Conservation (phyloP, 208 protist genomes). For the Leishmania turanica region DNA sequence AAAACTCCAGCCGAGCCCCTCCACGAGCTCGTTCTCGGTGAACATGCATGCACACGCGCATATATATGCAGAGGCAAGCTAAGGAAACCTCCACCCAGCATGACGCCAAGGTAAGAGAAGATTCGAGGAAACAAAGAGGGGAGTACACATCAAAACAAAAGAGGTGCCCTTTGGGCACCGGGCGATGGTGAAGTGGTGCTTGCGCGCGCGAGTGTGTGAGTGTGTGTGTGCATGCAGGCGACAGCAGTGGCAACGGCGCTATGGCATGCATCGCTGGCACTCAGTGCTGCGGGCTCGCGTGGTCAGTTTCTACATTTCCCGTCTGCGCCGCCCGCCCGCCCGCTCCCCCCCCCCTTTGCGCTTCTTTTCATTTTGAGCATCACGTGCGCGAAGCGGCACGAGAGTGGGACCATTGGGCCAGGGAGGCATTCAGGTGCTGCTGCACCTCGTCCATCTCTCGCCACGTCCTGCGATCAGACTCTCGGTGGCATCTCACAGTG, state of each 20-base stretch:
- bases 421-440: slow-evolving; percentile 37
- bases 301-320: background rate
- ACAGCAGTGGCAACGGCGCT: background rate
- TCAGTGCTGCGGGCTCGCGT: background rate
- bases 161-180: background rate
- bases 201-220: background rate
- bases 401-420: slow-evolving; percentile 29
- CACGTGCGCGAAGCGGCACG: background rate
- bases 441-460: slow-evolving; percentile 54
- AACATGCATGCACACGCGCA: background rate
- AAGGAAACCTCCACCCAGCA: background rate
- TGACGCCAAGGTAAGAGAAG: background rate
- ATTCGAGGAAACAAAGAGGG: background rate
- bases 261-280: background rate
- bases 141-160: background rate
- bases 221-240: background rate
- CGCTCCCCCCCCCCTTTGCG: background rate
- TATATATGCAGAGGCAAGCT: background rate
- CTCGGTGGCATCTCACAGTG: slow-evolving; percentile 40
- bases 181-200: background rate
- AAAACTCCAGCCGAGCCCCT: background rate
- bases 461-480: slow-evolving; percentile 22
- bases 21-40: background rate
- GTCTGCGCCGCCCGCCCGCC: background rate
- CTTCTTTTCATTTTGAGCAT: background rate